phyloP scores from a whole-genome alignment of 306 rosid genomes.

The Astragalus glycyphyllos region DNA sequence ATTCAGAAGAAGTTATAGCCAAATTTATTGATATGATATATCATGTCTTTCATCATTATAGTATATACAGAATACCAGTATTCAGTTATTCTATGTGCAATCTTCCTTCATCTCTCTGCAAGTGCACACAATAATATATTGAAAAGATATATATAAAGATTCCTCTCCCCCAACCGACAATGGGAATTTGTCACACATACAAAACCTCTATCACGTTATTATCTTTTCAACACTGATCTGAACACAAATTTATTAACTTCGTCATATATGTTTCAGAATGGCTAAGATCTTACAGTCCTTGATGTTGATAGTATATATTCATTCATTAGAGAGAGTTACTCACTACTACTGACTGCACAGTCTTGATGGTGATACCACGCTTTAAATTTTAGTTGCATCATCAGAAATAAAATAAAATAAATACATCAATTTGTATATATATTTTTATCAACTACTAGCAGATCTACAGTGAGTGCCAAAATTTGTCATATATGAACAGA shows the following conservation, averaged over 20 bases:
- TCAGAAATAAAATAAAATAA: constrained; percentile 9
- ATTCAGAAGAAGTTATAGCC: constrained; percentile 16
- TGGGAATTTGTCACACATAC: constrained; percentile 41
- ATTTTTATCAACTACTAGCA: constrained; percentile 13
- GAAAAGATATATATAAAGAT: not conserved
- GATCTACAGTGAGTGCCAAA: constrained; percentile 1
- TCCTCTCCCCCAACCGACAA: constrained; percentile 38
- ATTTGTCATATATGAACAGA: constrained; percentile 21
- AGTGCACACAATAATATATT: not conserved
- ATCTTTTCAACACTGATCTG: constrained; percentile 27
- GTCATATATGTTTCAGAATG: constrained; percentile 37
- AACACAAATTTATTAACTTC: constrained; percentile 37
- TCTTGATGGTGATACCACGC: constrained; percentile 43
- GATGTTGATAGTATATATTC: constrained; percentile 45
- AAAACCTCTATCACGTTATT: constrained; percentile 17
- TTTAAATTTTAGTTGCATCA: constrained; percentile 21
- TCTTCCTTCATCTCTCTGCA: not conserved
- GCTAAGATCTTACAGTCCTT: constrained; percentile 38
- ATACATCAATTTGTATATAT: not conserved
- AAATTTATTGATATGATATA: constrained; percentile 18
- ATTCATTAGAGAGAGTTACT: constrained; percentile 39
- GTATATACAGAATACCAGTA: not conserved
- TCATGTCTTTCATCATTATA: constrained; percentile 29
- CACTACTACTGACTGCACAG: constrained; percentile 35
- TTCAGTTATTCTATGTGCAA: constrained; percentile 5